Evolutionary conservation across 495 filamentous ascomycete species (phyloP).

Genomic region (Xylaria intraflava): DNA sequence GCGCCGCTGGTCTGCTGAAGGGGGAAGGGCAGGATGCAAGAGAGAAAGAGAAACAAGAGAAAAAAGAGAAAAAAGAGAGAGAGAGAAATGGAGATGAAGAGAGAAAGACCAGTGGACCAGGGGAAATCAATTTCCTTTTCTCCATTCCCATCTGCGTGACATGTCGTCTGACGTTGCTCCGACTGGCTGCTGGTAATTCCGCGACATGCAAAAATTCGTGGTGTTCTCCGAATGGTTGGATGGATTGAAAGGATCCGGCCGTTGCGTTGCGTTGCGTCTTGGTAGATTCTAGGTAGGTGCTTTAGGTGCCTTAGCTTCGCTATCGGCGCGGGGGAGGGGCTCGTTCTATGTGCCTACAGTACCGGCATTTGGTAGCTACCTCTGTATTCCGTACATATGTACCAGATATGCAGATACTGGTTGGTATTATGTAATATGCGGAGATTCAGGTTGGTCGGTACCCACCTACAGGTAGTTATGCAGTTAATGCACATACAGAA

Average conservation of each 20-base stretch:
- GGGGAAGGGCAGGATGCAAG: neutral
- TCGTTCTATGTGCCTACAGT: neutral
- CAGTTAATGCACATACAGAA: no score
- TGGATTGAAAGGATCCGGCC: neutral
- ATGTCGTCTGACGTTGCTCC: neutral
- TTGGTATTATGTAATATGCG: no score
- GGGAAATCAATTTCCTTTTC: neutral
- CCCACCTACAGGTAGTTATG: no score
- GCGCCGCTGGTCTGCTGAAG: neutral
- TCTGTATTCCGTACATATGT: no score
- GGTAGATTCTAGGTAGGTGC: neutral
- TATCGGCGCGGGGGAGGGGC: neutral
- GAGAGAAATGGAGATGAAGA: neutral
- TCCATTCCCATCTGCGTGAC: neutral
- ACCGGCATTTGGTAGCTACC: no score
- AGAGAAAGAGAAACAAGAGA: conserved; percentile 10
- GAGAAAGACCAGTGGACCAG: neutral
- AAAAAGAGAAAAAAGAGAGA: neutral
- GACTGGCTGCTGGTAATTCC: neutral
- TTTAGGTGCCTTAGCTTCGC: no score
- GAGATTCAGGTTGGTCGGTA: no score
- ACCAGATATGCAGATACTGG: no score
- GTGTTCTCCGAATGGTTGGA: conserved; percentile 23
- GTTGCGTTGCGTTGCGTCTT: neutral
- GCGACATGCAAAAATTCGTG: conserved; percentile 22